Evolutionary conservation across 2,329 filamentous ascomycete genomes (phyloP).

Genomic region (Aspergillus ibericus): DNA sequence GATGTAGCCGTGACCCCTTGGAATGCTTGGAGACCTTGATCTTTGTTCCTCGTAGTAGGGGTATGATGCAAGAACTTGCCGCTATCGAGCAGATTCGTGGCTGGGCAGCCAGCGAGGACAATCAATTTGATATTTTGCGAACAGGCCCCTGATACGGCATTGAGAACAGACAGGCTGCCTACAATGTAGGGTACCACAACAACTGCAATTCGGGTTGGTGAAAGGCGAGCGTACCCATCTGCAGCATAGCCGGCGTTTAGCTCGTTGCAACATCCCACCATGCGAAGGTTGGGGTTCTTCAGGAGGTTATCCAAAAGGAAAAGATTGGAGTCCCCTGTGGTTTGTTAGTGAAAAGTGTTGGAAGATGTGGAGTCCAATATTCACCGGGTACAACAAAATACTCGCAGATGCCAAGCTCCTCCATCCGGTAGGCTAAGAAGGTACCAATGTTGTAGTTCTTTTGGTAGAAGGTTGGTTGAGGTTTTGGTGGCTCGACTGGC

Average conservation of each 20-base stretch:
- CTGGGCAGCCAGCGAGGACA: slow-evolving; percentile 11
- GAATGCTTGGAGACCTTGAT: slow-evolving; percentile 7
- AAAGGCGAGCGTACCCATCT: slow-evolving; percentile 16
- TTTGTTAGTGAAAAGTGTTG: not conserved
- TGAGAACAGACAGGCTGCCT: slow-evolving; percentile 12
- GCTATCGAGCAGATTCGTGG: not conserved
- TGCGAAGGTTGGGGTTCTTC: slow-evolving; percentile 2
- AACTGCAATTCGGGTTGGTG: slow-evolving; percentile 4
- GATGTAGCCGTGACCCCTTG: slow-evolving; percentile 8
- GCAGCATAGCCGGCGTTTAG: slow-evolving; percentile 18
- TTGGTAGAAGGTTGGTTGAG: not conserved
- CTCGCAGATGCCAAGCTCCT: slow-evolving; percentile 10
- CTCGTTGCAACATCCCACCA: slow-evolving; percentile 18
- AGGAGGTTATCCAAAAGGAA: slow-evolving; percentile 6
- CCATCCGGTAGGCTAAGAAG: slow-evolving; percentile 8
- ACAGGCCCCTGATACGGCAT: slow-evolving; percentile 14
- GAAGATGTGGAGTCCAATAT: not conserved
- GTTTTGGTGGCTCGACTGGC: not conserved
- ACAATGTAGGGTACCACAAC: slow-evolving; percentile 15
- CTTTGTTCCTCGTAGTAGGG: slow-evolving; percentile 1
- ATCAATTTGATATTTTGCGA: slow-evolving; percentile 12
- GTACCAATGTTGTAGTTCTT: slow-evolving; percentile 7
- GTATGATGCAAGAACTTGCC: slow-evolving; percentile 10
- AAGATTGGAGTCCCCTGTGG: slow-evolving; percentile 7
- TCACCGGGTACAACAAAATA: slow-evolving; percentile 16